Percentiles rank a stretch among this genome's conserved stretches.
Conservation (phyloP, 129 eudicot genomes). For the Saposhnikovia divaricata region DNA sequence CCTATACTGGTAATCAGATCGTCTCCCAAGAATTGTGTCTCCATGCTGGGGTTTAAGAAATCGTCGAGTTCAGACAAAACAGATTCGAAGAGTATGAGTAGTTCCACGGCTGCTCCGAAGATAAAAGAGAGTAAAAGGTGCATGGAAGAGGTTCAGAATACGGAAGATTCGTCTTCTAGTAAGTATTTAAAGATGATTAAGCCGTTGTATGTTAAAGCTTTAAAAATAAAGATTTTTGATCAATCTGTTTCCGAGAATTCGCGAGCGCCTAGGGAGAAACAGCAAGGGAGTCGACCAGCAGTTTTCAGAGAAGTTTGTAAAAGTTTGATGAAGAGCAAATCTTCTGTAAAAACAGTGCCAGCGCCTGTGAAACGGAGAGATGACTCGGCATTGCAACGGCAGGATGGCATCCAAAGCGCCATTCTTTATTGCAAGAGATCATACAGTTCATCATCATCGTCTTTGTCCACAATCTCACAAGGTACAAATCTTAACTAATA, state of each 20-base stretch:
- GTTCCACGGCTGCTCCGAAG: conserved; percentile 1
- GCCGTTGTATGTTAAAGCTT: conserved; percentile 18
- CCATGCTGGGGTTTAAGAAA: conserved; percentile 24
- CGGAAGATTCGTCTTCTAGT: neutral
- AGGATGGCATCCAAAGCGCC: conserved; percentile 39
- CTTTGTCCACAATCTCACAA: neutral
- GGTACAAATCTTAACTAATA: neutral
- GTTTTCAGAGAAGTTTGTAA: conserved; percentile 12
- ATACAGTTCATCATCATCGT: conserved; percentile 19
- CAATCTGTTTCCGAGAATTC: conserved; percentile 17
- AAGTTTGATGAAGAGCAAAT: conserved; percentile 7
- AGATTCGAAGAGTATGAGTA: neutral
- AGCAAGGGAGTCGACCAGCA: conserved; percentile 12
- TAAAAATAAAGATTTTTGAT: conserved; percentile 28
- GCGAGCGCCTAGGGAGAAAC: conserved; percentile 16
- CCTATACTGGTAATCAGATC: conserved; percentile 19
- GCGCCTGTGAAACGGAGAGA: neutral
- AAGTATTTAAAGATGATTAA: conserved; percentile 49
- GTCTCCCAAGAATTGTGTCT: conserved; percentile 17
- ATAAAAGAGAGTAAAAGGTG: conserved; percentile 4
- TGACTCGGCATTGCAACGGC: conserved; percentile 15
- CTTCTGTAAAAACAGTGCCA: neutral
- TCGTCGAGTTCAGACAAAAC: conserved; percentile 14
- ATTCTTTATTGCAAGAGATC: conserved; percentile 42
- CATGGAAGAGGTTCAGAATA: conserved; percentile 6